Evolutionary conservation across 345 rosid species (phyloP).

Genomic region (Brassica juncea): DNA sequence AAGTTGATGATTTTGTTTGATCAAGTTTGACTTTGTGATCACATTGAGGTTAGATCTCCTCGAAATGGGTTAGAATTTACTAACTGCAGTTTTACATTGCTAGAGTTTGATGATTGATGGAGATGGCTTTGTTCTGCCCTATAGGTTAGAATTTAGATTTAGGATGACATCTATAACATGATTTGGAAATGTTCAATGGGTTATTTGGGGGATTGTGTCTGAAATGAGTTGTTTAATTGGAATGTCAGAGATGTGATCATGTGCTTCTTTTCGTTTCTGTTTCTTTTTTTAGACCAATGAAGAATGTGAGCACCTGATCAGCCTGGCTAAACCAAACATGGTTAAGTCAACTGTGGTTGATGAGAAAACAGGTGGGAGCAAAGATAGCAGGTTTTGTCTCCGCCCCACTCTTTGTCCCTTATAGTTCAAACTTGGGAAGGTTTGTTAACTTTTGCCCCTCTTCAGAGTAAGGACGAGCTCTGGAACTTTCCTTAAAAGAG

Average conservation of each 20-base stretch:
- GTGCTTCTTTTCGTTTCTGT: background rate
- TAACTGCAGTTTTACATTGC: background rate
- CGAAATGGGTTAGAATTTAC: background rate
- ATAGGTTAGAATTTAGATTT: background rate
- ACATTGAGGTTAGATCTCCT: background rate
- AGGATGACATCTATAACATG: no score
- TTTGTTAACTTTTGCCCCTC: background rate
- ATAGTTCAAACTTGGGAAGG: background rate
- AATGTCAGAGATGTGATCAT: slow-evolving; percentile 15
- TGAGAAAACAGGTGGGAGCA: slow-evolving; percentile 81
- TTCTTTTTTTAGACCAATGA: slow-evolving; percentile 55
- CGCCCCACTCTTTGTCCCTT: background rate
- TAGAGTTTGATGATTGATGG: background rate
- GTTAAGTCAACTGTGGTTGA: slow-evolving; percentile 90
- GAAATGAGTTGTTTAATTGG: background rate
- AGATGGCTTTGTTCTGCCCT: background rate
- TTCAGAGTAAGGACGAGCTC: slow-evolving; percentile 93
- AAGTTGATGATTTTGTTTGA: background rate
- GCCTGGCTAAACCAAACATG: slow-evolving; percentile 80
- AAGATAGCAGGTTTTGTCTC: slow-evolving; percentile 70
- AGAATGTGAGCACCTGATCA: slow-evolving; percentile 82
- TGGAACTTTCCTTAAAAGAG: slow-evolving; percentile 82
- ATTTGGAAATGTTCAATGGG: no score
- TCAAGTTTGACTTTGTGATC: background rate
- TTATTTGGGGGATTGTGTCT: background rate